These are phyloP conservation scores for Linaria vulgaris DNA, from an alignment of 257 asterid species.

Conservation along the genomic window DNA sequence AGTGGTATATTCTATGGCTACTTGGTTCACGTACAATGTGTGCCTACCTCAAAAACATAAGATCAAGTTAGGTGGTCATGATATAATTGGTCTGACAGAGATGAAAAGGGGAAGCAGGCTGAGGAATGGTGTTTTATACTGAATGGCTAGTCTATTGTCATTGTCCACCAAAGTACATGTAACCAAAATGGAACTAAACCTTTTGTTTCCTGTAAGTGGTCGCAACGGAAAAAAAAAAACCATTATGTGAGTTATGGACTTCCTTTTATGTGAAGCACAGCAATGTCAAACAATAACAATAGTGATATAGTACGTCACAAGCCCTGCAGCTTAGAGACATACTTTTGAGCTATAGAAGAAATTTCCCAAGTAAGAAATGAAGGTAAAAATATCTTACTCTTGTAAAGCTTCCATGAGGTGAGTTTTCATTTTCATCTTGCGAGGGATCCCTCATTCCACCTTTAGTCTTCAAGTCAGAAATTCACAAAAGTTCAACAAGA, in stretches of 20 bases:
- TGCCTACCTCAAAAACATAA: not conserved
- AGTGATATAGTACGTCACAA: not conserved
- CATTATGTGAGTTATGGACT: not conserved
- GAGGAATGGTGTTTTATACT: not conserved
- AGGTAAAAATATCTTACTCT: conserved; percentile 35
- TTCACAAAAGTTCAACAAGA: conserved; percentile 5
- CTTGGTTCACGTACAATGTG: too few relatives aligned
- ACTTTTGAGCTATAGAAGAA: not conserved
- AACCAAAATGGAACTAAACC: not conserved
- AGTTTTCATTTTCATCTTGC: conserved; percentile 34
- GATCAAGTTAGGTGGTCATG: not conserved
- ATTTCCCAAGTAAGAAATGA: not conserved
- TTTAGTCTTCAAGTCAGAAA: conserved; percentile 22
- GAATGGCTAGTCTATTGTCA: not conserved
- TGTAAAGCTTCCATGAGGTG: conserved; percentile 68
- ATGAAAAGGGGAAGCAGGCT: too few relatives aligned
- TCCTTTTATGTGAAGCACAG: not conserved
- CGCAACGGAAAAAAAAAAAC: not conserved
- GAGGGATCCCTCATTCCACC: conserved; percentile 66
- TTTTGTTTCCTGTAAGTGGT: too few relatives aligned
- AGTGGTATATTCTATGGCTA: too few relatives aligned
- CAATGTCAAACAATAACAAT: not conserved
- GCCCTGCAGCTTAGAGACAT: not conserved
- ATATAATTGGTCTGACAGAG: not conserved
- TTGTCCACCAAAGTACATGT: not conserved